phyloP scores from a whole-genome alignment of 768 basidiomycete species.

The Psilocybe cyanescens region DNA sequence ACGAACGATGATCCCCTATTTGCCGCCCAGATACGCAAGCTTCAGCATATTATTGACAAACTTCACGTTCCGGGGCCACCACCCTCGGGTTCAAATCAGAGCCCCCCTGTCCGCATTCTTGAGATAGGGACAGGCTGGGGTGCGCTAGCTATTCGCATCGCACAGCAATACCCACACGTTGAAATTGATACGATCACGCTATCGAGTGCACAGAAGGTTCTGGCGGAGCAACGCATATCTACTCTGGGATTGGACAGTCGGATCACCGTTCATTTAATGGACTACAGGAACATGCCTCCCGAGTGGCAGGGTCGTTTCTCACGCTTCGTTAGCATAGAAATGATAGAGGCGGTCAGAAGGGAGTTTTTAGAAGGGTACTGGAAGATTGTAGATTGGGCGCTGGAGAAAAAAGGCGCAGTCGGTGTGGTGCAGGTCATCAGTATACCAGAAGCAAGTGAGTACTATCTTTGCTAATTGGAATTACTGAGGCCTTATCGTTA shows the following conservation, averaged over 20 bases:
- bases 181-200: slow-evolving; percentile 76
- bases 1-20: slow-evolving; percentile 32
- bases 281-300: slow-evolving; percentile 66
- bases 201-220: slow-evolving; percentile 62
- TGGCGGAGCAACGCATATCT: slow-evolving; percentile 59
- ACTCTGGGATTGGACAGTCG: slow-evolving; percentile 52
- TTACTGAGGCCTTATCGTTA: neutral
- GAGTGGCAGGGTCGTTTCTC: slow-evolving; percentile 72
- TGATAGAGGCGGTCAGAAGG: slow-evolving; percentile 76
- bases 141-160: slow-evolving; percentile 67
- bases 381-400: slow-evolving; percentile 64
- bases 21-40: slow-evolving; percentile 62
- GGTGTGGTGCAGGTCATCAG: slow-evolving; percentile 79
- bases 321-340: slow-evolving; percentile 73
- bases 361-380: slow-evolving; percentile 72
- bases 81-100: slow-evolving; percentile 27
- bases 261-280: slow-evolving; percentile 74
- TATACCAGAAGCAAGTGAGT: slow-evolving; percentile 71
- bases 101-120: slow-evolving; percentile 52
- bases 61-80: slow-evolving; percentile 50
- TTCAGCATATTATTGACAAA: slow-evolving; percentile 65
- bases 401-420: slow-evolving; percentile 59
- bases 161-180: slow-evolving; percentile 54
- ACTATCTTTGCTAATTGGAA: slow-evolving; percentile 12
- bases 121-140: slow-evolving; percentile 87